Evolutionary conservation across 1,284 basidiomycete genomes (phyloP), one percentile per base, ranked within the genome.

Genomic region (Heliocybe sulcata): DNA sequence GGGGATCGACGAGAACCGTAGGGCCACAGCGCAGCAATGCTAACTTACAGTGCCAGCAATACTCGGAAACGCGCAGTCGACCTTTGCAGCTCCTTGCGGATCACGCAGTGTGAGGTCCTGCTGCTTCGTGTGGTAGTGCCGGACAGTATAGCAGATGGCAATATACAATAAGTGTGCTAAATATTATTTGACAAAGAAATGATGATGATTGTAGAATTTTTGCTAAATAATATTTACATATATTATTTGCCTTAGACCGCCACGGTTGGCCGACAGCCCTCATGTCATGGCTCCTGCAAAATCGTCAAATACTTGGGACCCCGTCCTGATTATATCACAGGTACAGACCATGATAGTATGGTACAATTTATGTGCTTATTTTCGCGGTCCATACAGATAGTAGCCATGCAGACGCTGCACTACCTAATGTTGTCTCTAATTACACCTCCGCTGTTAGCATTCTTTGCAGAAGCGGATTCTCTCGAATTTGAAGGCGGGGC

Each of bases 351-450:
- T 22, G 19, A 26, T 35, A 22, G 27, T 53, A 45, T 35, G 49
- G 35, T 29, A 33, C 23, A 53, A 35, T 42, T 6, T 42, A 26
- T 33, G 58, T 45, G 29, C n/a, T 35, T 35, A 35, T 51, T 48
- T 51, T 47, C 49, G 42, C 47, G 27, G 23, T 42, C 54, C 45
- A 47, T 57, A 23, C 68, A 98, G 90, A 98, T 98, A 63, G 80
- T 97, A 56, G 85, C 92, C 16, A 77, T 98, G 63, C 96, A 98
- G 73, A 84, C 92, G 0, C 71, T 97, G 26, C 95, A 98, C 72
- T 98, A 98, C 71, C 75, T 98, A 53, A 87, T 89, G 1, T 80
- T 98, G 52, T 85, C 88, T 8, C 61, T 96, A 55, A 73, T 97
- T 56, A 74, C 90, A n/a, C 94, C 95, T 1, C 88, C 91, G 1